A percentile compares a stretch with the other conserved stretches of the same genome.
Conservation (phyloP, 371 early-diverging fungal genomes). For the Blakeslea trispora region DNA sequence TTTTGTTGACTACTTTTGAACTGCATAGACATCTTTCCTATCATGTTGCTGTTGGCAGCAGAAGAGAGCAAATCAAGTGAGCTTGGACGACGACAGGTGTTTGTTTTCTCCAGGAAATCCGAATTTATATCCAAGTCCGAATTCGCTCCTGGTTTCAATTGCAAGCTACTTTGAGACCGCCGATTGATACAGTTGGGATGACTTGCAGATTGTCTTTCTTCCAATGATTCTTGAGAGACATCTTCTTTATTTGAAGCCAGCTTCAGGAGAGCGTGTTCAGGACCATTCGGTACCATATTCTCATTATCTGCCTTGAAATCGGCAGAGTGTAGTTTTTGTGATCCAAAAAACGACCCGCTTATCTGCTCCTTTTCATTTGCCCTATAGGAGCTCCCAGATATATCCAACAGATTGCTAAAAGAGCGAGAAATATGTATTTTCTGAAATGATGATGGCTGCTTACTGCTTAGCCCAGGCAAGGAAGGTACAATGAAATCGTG, state of each 20-base stretch:
- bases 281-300: too few species aligned
- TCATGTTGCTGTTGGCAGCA: conserved; percentile 26
- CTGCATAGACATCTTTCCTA: conserved; percentile 45
- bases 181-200: conserved; percentile 18
- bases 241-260: background rate
- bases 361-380: background rate
- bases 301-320: too few species aligned
- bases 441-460: conserved; percentile 12
- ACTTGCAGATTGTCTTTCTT: conserved; percentile 40
- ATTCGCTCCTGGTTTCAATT: conserved; percentile 29
- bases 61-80: conserved; percentile 38
- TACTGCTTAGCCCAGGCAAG: conserved; percentile 28
- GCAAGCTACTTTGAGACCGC: conserved; percentile 8
- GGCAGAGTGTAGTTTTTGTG: too few species aligned
- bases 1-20: conserved; percentile 44
- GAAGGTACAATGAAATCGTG: conserved; percentile 36
- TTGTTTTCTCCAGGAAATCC: conserved; percentile 8
- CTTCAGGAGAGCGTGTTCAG: background rate
- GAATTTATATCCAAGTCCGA: conserved; percentile 37
- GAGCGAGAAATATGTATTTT: conserved; percentile 28
- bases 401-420: conserved; percentile 30
- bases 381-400: background rate
- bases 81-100: conserved; percentile 26
- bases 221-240: conserved; percentile 6
- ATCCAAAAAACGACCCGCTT: too few species aligned